phyloP scores from a whole-genome alignment of 2,329 filamentous ascomycete species.

The Didymosphaeria variabile region DNA sequence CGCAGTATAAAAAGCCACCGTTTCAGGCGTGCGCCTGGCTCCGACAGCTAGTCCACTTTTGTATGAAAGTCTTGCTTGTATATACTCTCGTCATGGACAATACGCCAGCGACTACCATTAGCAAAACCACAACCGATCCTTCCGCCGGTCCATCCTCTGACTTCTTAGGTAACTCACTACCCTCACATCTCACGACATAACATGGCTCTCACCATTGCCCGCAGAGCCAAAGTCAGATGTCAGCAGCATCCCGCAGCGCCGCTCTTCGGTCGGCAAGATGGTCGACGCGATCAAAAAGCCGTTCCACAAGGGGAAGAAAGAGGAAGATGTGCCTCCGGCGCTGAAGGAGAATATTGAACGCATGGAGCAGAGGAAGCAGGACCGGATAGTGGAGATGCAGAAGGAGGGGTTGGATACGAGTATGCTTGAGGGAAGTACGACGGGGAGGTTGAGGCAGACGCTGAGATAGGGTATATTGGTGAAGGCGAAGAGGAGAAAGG shows the following conservation, averaged over 20 bases:
- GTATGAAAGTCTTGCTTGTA: no score
- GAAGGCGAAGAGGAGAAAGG: no score
- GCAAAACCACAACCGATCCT: conserved; percentile 3
- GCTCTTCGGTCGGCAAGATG: conserved; percentile 5
- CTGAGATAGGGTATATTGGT: background rate
- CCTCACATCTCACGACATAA: background rate
- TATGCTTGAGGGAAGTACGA: conserved; percentile 12
- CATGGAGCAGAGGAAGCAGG: conserved; percentile 7
- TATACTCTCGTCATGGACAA: background rate
- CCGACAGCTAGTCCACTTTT: background rate
- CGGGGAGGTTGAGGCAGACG: conserved; percentile 3
- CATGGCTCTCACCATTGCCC: background rate
- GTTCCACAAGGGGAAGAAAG: conserved; percentile 2
- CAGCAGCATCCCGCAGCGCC: background rate
- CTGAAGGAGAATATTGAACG: conserved; percentile 5
- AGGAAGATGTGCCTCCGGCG: background rate
- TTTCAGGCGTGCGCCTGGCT: background rate
- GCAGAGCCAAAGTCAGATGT: background rate
- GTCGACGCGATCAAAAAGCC: conserved; percentile 10
- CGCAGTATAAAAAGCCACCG: background rate
- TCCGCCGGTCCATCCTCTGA: background rate
- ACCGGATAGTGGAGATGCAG: conserved; percentile 9
- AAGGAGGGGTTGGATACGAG: conserved; percentile 11
- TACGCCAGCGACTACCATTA: background rate
- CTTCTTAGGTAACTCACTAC: background rate